Base-by-base conservation (phyloP, 208 protist species). In the Leishmania martiniquensis region DNA sequence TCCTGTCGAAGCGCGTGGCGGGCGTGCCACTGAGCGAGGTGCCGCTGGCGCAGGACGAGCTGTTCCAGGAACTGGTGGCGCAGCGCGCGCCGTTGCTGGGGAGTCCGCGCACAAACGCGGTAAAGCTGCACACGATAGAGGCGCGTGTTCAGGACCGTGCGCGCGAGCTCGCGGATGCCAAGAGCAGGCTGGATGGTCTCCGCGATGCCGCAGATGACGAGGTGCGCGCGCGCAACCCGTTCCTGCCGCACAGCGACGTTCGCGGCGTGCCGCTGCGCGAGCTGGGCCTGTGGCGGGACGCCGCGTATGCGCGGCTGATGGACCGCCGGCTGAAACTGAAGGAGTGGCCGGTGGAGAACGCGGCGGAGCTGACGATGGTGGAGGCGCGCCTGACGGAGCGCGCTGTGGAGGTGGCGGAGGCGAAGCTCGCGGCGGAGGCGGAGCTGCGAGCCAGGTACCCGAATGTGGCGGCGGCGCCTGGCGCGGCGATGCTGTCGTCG, bases 1-100 rank as follows among this genome's bases (percentile, higher is more conserved):
- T 88, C 77, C 83, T 91, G 52, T 39, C 69, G 13, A 55, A 66
- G 69, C 81, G 85, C 55, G 76, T 91, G 62, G 77, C 59, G 15
- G 87, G 78, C 63, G 85, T 89, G 52, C 71, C 85, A 39, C 62
- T 91, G 51, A 71, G 75, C 60, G 80, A 89, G 44, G 73, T 89
- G 66, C 76, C 65, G 37, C 82, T 91, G 52, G 81, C 37, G 29
- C 65, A 65, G 1, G 80, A 89, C 63, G 72, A 76, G 22, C 62
- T 44, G 63, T 85, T 82, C 62, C n/a, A 68, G 59, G 32, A 51
- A n/a, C 74, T 85, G 62, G 57, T 72, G 69, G 71, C 52, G 68
- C 68, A 85, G 66, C 79, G 65, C 1, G 73, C 74, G 52, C 52
- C 52, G 59, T 72, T 87, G 25, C 42, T 67, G 71, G 80, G 22